Percentiles rank a stretch among this genome's conserved stretches.
Conservation (phyloP, 345 rosid genomes). For the Hypericum androsaemum region DNA sequence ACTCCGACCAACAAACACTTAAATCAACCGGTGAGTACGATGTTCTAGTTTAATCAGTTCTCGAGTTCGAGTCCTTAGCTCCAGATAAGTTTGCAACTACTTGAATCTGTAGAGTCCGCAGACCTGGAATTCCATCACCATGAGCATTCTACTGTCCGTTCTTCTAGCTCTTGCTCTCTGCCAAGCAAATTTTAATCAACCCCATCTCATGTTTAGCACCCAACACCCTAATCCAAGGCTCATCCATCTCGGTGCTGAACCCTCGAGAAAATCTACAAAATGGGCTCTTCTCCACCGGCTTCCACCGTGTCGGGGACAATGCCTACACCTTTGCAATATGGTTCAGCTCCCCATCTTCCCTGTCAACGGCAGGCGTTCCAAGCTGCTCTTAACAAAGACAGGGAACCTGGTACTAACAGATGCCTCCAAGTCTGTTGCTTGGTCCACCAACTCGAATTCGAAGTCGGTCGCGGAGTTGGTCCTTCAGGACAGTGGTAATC, state of each 20-base stretch:
- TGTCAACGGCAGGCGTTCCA: not conserved
- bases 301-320: not conserved
- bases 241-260: not conserved
- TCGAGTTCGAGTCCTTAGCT: no score
- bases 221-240: not conserved
- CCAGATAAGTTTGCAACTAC: no score
- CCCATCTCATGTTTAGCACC: not conserved
- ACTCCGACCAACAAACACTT: no score
- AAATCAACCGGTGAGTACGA: no score
- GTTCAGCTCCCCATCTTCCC: not conserved
- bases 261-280: not conserved
- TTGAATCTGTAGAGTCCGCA: no score
- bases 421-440: not conserved
- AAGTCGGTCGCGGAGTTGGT: not conserved
- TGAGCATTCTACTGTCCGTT: no score
- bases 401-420: not conserved
- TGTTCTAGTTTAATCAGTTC: no score
- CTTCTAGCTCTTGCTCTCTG: no score
- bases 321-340: not conserved
- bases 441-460: not conserved
- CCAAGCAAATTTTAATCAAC: no score
- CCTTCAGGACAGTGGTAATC: not conserved
- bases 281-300: not conserved
- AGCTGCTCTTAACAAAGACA: not conserved
- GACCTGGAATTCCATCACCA: no score